Conservation (phyloP, 2,329 filamentous ascomycete genomes). For the Zelopaecilomyces penicillatus region DNA sequence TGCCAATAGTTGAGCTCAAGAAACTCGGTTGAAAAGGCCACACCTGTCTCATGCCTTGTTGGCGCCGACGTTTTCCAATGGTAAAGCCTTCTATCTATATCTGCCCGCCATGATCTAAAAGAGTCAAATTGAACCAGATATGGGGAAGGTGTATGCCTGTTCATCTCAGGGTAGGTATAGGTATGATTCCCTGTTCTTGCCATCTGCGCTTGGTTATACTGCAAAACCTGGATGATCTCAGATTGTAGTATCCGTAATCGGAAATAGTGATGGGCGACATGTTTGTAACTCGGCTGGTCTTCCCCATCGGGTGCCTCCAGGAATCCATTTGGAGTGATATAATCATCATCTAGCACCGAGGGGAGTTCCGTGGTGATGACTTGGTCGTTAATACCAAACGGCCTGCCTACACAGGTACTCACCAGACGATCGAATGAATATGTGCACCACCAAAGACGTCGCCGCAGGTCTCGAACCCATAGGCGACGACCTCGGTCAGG, state of each 20-base stretch:
- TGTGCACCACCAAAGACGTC: slow-evolving; percentile 93
- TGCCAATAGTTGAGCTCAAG: slow-evolving; percentile 97
- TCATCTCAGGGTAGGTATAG: slow-evolving; percentile 62
- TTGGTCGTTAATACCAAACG: slow-evolving; percentile 92
- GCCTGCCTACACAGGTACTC: slow-evolving; percentile 84
- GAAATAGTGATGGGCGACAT: slow-evolving; percentile 87
- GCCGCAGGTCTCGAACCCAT: slow-evolving; percentile 77
- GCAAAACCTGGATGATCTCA: slow-evolving; percentile 87
- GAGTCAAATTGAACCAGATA: slow-evolving; percentile 78
- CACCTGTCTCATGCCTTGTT: slow-evolving; percentile 68
- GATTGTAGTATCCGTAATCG: slow-evolving; percentile 82
- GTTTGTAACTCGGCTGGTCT: slow-evolving; percentile 72
- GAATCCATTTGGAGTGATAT: slow-evolving; percentile 75
- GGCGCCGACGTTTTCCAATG: slow-evolving; percentile 85
- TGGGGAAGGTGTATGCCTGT: slow-evolving; percentile 70
- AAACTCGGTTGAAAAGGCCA: slow-evolving; percentile 83
- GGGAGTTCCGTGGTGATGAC: slow-evolving; percentile 94
- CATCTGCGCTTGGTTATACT: slow-evolving; percentile 81
- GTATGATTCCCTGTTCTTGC: slow-evolving; percentile 60
- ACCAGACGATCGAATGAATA: slow-evolving; percentile 94
- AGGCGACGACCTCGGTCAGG: slow-evolving; percentile 60
- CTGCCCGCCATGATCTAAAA: slow-evolving; percentile 79
- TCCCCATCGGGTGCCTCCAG: slow-evolving; percentile 48
- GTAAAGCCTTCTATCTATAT: slow-evolving; percentile 74
- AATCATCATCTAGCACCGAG: slow-evolving; percentile 77